Conservation (phyloP, 2,329 filamentous ascomycete species). For the Cercospora nicotianae region DNA sequence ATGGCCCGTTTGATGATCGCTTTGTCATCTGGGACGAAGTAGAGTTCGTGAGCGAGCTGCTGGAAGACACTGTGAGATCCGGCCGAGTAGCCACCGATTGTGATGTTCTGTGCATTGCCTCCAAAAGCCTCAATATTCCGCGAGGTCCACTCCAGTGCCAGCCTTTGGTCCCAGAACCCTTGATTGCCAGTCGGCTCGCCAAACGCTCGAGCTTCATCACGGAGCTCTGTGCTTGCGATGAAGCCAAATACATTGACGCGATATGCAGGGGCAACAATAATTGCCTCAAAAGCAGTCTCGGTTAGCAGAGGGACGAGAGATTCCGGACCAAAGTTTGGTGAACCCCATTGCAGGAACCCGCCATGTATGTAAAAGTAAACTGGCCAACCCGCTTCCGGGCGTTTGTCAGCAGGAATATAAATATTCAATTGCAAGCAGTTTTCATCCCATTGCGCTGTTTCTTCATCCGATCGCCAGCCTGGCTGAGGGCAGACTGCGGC, state of each 20-base stretch:
- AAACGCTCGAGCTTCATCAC: constrained; percentile 42
- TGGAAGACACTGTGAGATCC: constrained; percentile 59
- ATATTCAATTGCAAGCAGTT: constrained; percentile 59
- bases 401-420: constrained; percentile 54
- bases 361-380: constrained; percentile 59
- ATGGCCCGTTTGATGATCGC: constrained; percentile 53
- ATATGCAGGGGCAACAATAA: constrained; percentile 58
- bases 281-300: constrained; percentile 51
- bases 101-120: constrained; percentile 53
- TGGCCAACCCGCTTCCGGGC: constrained; percentile 53
- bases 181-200: constrained; percentile 50
- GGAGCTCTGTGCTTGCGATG: constrained; percentile 52
- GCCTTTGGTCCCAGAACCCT: constrained; percentile 59
- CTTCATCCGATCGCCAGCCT: constrained; percentile 28
- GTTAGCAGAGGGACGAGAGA: constrained; percentile 50
- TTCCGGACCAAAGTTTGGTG: constrained; percentile 46
- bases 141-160: constrained; percentile 57
- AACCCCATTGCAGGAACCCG: constrained; percentile 59
- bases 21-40: constrained; percentile 46
- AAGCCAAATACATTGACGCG: constrained; percentile 59
- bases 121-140: constrained; percentile 53
- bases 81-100: constrained; percentile 57
- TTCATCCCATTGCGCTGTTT: constrained; percentile 46
- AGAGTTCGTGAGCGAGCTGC: constrained; percentile 58
- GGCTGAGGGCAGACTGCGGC: constrained; percentile 55